Evolutionary conservation across 305 asterid genomes (phyloP), one percentile per base, ranked within the genome.

Genomic region (Rubia tinctorum): DNA sequence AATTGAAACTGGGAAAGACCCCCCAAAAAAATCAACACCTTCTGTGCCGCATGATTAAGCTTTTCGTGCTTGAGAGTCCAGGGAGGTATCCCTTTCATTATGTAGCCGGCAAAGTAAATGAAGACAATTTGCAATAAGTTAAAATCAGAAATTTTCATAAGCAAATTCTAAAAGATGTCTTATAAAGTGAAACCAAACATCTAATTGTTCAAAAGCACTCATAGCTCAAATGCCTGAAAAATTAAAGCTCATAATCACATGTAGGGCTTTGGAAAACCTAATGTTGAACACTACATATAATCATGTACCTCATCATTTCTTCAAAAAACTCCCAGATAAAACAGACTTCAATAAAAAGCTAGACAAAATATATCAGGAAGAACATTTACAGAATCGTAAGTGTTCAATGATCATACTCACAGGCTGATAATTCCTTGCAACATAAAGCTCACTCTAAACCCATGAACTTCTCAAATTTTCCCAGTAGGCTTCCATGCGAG

Each of bases 61-160:
- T 85, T 89, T 72, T 97, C 99, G 84, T 95, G 99, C 85, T 83
- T 90, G 85, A 95, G 83, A 0, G 96, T 95, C 96, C 92, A 89
- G 15, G 96, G 98, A 79, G 93, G 89, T 84, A 83, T 86, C 75
- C 98, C 99, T 81, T 79, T 89, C 90, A 88, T 80, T 80, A 95
- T 59, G 78, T 95, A 95, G 82, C 98, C 92, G 86, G 72, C 70
- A 77, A 79, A 66, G 70, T 71, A 55, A 72, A 74, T 80, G 73
- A 47, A 74, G 17, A 25, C 20, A 69, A 23, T 49, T 63, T 22
- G 59, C 25, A 40, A 67, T 15, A 76, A 76, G 14, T 7, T 23
- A 12, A 43, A 56, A 65, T 23, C 27, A 2, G 27, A 20, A 9
- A 43, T 37, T 42, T 43, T 34, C 6, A 30, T n/a, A 23, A 18